These are phyloP conservation scores for Nakazawaea ernobii DNA, from an alignment of 805 yeast genomes.

Conservation along the genomic window DNA sequence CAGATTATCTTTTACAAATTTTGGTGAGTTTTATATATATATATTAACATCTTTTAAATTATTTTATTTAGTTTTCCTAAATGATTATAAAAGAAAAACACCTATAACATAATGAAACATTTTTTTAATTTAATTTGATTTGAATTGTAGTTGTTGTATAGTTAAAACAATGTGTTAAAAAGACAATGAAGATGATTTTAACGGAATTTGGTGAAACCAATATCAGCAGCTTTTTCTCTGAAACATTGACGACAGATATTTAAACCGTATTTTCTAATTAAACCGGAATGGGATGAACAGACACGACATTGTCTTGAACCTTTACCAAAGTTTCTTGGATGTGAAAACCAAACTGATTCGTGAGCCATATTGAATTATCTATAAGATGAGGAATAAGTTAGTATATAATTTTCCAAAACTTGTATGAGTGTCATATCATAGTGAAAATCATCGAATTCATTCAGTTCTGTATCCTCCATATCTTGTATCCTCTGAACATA, in stretches of 20 bases:
- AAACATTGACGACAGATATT: conserved; percentile 99
- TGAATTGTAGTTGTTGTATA: too few relatives aligned
- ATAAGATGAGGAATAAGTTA: neutral
- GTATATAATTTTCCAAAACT: neutral
- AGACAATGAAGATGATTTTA: too few relatives aligned
- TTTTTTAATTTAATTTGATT: neutral
- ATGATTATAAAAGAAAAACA: neutral
- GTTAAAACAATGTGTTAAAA: too few relatives aligned
- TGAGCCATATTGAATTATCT: conserved; percentile 82
- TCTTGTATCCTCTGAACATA: too few relatives aligned
- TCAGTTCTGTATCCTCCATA: too few relatives aligned
- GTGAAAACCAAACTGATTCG: conserved; percentile 99
- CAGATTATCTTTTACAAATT: too few relatives aligned
- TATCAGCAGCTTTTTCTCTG: conserved; percentile 99
- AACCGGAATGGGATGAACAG: conserved; percentile 98
- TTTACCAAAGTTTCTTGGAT: conserved; percentile 99
- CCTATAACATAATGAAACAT: neutral
- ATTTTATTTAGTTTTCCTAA: neutral
- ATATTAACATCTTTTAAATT: too few relatives aligned
- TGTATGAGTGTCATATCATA: too few relatives aligned
- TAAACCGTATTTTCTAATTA: conserved; percentile 99
- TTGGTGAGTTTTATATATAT: too few relatives aligned
- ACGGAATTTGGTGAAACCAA: conserved; percentile 99
- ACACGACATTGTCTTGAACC: conserved; percentile 99
- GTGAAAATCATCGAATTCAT: too few relatives aligned